Evolutionary conservation across 331 rosid genomes (phyloP), one percentile per base, ranked within the genome.

Genomic region (Pyrus hybrid): DNA sequence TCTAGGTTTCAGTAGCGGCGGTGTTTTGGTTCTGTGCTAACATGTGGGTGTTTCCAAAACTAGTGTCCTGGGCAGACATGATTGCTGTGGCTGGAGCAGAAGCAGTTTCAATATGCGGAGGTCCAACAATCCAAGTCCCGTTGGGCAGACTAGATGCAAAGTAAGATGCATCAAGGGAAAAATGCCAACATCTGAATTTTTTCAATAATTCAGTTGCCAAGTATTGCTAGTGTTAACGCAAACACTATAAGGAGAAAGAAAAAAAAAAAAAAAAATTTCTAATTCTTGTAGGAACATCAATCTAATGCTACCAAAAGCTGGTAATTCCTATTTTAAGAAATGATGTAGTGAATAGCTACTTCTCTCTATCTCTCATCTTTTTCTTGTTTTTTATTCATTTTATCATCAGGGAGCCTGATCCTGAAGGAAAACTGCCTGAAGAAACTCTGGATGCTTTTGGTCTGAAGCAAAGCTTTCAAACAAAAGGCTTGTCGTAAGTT

Each of bases 51-150:
- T 78, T 84, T 47, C 74, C 41, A 37, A 84, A 73, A 47, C 80
- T 76, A 92, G 99, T 89, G 49, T 92, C 97, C 21, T 94, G 97
- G 97, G 92, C 96, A 77, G 97, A 94, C 85, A 41, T 92, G 28
- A 26, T 26, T 26, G 28, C 3, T 26, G 28, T 26, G n/a, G n/a
- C n/a, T n/a, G n/a, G n/a, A n/a, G n/a, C n/a, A n/a, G n/a, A n/a
- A n/a, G n/a, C n/a, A n/a, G n/a, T n/a, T n/a, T n/a, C n/a, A n/a
- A n/a, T n/a, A n/a, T n/a, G n/a, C n/a, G n/a, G n/a, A n/a, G n/a
- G n/a, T n/a, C n/a, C n/a, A n/a, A n/a, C n/a, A n/a, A n/a, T n/a
- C n/a, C n/a, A n/a, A n/a, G n/a, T n/a, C n/a, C n/a, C n/a, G n/a
- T n/a, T n/a, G n/a, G n/a, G n/a, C n/a, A n/a, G n/a, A n/a, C n/a